Evolutionary conservation across 2,329 filamentous ascomycete species (phyloP), one percentile per base, ranked within the genome.

Genomic region (Pestalotiopsis sp.): DNA sequence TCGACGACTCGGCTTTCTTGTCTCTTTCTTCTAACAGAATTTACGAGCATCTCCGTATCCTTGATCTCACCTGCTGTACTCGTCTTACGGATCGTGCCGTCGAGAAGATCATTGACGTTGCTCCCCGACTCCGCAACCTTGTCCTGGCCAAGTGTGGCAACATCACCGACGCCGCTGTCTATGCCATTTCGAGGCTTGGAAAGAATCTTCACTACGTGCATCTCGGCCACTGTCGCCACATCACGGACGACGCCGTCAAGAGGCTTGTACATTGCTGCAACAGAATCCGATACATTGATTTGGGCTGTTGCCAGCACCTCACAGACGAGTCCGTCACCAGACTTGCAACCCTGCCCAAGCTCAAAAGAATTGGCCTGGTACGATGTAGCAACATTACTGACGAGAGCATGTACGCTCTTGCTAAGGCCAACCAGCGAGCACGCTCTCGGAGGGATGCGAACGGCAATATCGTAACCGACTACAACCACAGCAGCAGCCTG

Each of bases 121-220:
- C 96, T 4, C 96, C 96, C 5, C 91, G 95, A 12, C 86, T 99
- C 66, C 91, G 96, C 66, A 98, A 98, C 77, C 85, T 99, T 3
- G 95, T 99, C 5, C 87, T 99, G 17, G 94, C 95, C 72, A 99
- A 99, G 82, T 99, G 96, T 81, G 90, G 92, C 72, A 92, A 95
- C 76, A 93, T 99, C 76, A 98, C 96, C 1, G 95, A 99, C 81
- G 87, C 89, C 61, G 92, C 95, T 9, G 94, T 99, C 9, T 86
- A 92, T 74, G 92, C 95, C 68, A 98, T 99, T 72, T 92, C 94
- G 68, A 91, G 89, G 74, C 87, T 99, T 4, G 94, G 95, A 71
- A 98, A 98, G 84, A 99, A 98, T 75, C 84, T 99, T 67, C 96
- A 99, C 80, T 98, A 97, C 79, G 91, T 99, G 66, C 96, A 99